phyloP scores from a whole-genome alignment of 352 stramenopile species.

The Phytophthora cryptogea region DNA sequence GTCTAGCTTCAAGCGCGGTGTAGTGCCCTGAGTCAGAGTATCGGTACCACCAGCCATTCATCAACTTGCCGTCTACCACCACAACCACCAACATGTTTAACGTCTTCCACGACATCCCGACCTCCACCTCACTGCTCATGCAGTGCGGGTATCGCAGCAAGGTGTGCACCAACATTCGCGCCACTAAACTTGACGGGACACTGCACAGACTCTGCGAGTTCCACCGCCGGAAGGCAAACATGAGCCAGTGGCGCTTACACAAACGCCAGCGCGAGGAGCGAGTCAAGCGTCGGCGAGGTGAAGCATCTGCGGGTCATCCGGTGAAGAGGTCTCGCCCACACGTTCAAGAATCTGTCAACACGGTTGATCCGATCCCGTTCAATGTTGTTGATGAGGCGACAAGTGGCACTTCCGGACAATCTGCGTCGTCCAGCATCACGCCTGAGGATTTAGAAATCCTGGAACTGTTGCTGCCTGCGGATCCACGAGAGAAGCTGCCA shows the following conservation, averaged over 20 bases:
- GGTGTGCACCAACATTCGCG: conserved; percentile 43
- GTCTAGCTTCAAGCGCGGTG: too few relatives aligned
- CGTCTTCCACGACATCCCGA: not conserved
- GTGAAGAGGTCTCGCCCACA: not conserved
- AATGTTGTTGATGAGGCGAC: not conserved
- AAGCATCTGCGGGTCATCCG: not conserved
- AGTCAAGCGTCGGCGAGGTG: not conserved
- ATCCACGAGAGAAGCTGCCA: not conserved
- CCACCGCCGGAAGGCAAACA: conserved; percentile 57
- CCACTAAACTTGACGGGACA: conserved; percentile 48
- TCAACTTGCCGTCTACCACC: not conserved
- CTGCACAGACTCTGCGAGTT: conserved; percentile 63
- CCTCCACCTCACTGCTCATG: conserved; percentile 12
- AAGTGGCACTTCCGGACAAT: not conserved
- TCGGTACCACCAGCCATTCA: not conserved
- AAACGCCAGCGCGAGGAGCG: conserved; percentile 26
- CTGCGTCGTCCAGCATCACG: not conserved
- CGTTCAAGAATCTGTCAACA: too few relatives aligned
- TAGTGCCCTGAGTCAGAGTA: too few relatives aligned
- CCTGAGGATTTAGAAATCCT: not conserved
- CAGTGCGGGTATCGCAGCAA: conserved; percentile 52
- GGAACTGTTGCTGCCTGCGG: not conserved
- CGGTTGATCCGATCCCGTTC: not conserved
- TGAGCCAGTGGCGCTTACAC: conserved; percentile 51
- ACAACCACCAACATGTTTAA: not conserved